Conservation (phyloP, 495 filamentous ascomycete genomes). For the Penicillium dipodomyicola region DNA sequence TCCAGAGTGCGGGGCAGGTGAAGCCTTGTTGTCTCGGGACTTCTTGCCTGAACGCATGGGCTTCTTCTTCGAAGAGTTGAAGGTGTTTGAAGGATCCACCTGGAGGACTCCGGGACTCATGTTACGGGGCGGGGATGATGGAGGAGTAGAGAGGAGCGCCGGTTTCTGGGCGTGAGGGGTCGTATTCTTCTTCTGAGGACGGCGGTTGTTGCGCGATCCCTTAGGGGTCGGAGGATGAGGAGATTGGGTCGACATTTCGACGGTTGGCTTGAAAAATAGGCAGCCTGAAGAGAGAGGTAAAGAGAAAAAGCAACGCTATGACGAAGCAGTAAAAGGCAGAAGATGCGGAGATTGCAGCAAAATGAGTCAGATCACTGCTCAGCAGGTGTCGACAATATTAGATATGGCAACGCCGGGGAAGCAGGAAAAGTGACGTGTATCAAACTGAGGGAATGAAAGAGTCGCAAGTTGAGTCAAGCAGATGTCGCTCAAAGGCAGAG, state of each 20-base stretch:
- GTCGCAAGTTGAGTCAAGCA: slow-evolving; percentile 8
- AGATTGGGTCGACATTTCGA: slow-evolving; percentile 46
- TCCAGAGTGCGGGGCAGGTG: slow-evolving; percentile 27
- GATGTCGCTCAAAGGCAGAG: slow-evolving; percentile 14
- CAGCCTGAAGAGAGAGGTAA: slow-evolving; percentile 37
- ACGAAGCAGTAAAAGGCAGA: slow-evolving; percentile 17
- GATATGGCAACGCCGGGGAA: slow-evolving; percentile 20
- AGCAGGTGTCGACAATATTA: slow-evolving; percentile 37
- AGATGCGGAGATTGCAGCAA: slow-evolving; percentile 19
- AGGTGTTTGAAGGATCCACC: slow-evolving; percentile 34
- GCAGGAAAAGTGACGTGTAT: slow-evolving; percentile 17
- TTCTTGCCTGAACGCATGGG: slow-evolving; percentile 40
- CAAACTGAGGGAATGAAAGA: slow-evolving; percentile 1
- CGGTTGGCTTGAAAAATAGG: slow-evolving; percentile 47
- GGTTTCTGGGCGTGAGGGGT: slow-evolving; percentile 36
- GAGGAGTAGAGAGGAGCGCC: slow-evolving; percentile 39
- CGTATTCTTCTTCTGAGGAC: slow-evolving; percentile 35
- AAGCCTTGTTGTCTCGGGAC: slow-evolving; percentile 29
- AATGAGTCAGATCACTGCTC: slow-evolving; percentile 35
- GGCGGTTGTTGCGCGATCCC: slow-evolving; percentile 40
- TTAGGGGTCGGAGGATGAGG: slow-evolving; percentile 41
- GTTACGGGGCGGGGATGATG: slow-evolving; percentile 43
- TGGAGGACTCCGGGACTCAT: slow-evolving; percentile 36
- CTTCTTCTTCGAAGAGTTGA: slow-evolving; percentile 40
- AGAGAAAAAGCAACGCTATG: slow-evolving; percentile 21